Conservation (phyloP, 345 rosid genomes). For the Dipteronia sinensis region DNA sequence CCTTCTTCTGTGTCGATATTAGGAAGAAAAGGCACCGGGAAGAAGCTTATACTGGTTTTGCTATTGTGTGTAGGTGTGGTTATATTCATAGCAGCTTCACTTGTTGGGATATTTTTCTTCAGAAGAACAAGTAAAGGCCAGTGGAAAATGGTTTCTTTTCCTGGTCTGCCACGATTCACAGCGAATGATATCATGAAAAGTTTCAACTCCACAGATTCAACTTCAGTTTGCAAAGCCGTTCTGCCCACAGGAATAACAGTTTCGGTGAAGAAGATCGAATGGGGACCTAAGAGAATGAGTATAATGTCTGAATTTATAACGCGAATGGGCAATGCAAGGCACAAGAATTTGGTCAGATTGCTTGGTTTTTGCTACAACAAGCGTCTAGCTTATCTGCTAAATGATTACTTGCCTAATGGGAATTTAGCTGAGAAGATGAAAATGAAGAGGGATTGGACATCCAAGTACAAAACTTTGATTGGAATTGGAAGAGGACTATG, state of each 20-base stretch:
- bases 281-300: conserved; percentile 47
- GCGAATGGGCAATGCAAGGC: conserved; percentile 75
- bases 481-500: conserved; percentile 81
- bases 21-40: conserved; percentile 54
- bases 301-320: conserved; percentile 43
- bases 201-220: conserved; percentile 49
- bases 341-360: conserved; percentile 71
- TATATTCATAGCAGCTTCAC: conserved; percentile 43
- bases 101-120: conserved; percentile 52
- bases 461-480: conserved; percentile 59
- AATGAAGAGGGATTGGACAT: conserved; percentile 60
- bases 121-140: conserved; percentile 54
- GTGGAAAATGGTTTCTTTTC: conserved; percentile 81
- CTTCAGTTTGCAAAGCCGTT: conserved; percentile 63
- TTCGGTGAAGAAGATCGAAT: conserved; percentile 60
- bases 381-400: conserved; percentile 60
- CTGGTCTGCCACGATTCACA: conserved; percentile 76
- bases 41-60: conserved; percentile 57
- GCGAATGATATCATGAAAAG: conserved; percentile 75
- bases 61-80: conserved; percentile 51
- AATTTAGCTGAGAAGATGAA: conserved; percentile 64
- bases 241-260: conserved; percentile 92
- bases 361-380: conserved; percentile 89
- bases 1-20: conserved; percentile 40
- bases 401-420: conserved; percentile 78